Evolutionary conservation across 495 filamentous ascomycete genomes (phyloP).

Genomic region (Jackrogersella minutella): DNA sequence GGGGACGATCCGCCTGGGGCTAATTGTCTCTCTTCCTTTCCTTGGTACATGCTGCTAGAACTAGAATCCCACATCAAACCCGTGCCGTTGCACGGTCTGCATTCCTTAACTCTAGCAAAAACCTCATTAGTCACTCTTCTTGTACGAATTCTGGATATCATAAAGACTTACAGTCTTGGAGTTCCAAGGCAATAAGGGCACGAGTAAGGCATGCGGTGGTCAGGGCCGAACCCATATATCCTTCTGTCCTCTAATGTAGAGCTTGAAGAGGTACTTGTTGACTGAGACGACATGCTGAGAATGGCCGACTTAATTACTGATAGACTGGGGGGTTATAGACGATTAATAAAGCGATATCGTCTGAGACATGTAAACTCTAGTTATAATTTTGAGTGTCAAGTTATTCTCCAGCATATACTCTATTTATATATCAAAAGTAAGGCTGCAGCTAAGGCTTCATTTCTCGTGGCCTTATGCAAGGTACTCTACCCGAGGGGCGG

Average conservation of each 20-base stretch:
- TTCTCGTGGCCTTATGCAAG: background rate
- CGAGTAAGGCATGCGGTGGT: conserved; percentile 29
- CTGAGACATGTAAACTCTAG: too few relatives aligned
- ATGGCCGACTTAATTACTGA: background rate
- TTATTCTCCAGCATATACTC: too few relatives aligned
- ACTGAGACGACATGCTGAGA: conserved; percentile 25
- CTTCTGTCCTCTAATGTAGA: conserved; percentile 21
- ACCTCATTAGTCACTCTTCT: background rate
- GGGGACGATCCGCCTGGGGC: conserved; percentile 23
- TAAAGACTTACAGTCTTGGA: conserved; percentile 20
- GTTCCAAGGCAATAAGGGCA: conserved; percentile 30
- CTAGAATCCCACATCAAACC: conserved; percentile 30
- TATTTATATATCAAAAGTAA: background rate
- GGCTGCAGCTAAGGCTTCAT: background rate
- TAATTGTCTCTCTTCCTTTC: conserved; percentile 18
- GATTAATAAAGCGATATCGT: background rate
- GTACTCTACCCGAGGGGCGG: conserved; percentile 9
- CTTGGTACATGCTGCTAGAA: conserved; percentile 9
- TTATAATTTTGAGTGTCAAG: background rate
- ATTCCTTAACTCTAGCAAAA: conserved; percentile 26
- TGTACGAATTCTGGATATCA: background rate
- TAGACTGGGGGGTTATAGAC: background rate
- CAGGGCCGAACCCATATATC: conserved; percentile 31
- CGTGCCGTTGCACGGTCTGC: conserved; percentile 25
- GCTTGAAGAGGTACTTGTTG: conserved; percentile 2